A percentile compares a stretch with the other conserved stretches of the same genome.
phyloP scores from a whole-genome alignment of 179 eudicot genomes.

The Beta corolliflora region DNA sequence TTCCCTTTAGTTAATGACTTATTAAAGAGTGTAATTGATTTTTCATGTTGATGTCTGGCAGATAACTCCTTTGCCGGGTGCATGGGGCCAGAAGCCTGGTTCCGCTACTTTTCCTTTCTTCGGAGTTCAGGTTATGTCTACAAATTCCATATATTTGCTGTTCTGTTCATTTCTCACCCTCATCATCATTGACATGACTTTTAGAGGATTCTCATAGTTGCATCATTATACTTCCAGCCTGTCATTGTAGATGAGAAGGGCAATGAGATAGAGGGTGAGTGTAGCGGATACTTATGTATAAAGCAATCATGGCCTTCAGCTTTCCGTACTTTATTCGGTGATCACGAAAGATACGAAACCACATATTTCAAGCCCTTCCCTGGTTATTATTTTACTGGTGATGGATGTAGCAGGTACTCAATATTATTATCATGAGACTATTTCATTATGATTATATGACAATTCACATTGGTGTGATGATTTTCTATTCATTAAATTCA shows the following conservation, averaged over 20 bases:
- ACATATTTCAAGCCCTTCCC: conserved; percentile 95
- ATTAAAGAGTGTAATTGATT: conserved; percentile 13
- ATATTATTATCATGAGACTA: too few species aligned
- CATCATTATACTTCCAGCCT: conserved; percentile 58
- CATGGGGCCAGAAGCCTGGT: conserved; percentile 99
- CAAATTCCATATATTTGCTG: not conserved
- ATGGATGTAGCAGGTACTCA: conserved; percentile 88
- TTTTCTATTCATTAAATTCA: conserved; percentile 8
- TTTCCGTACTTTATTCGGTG: conserved; percentile 91
- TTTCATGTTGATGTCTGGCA: conserved; percentile 32
- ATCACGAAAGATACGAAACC: conserved; percentile 98
- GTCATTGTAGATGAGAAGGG: conserved; percentile 98
- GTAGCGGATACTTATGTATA: conserved; percentile 91
- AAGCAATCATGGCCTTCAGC: conserved; percentile 97
- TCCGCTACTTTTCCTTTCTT: conserved; percentile 99
- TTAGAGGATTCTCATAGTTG: conserved; percentile 15
- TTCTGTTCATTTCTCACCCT: not conserved
- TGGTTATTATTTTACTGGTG: conserved; percentile 95
- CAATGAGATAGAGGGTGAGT: conserved; percentile 84
- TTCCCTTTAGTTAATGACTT: not conserved
- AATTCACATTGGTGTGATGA: not conserved
- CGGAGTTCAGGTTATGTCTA: conserved; percentile 81
- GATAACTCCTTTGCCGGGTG: conserved; percentile 98
- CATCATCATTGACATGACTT: not conserved
- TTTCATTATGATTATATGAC: not conserved